Evolutionary conservation across 202 grass and related monocot genomes (phyloP), one percentile per base, ranked within the genome.

Genomic region (Hordeum pubiflorum): DNA sequence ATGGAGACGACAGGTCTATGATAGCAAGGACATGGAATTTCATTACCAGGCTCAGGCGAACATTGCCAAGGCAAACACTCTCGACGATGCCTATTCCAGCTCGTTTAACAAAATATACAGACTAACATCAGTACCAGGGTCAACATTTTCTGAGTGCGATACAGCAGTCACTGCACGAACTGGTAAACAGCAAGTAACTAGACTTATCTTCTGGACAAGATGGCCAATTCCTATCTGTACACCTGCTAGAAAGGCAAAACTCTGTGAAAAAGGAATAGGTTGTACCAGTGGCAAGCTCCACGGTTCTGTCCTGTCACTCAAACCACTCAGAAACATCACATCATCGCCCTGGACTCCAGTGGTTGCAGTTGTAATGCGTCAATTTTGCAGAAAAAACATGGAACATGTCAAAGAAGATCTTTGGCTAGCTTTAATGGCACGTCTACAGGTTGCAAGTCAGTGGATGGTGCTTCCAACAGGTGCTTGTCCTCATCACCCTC

Each of bases 341-440:
- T 57, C 56, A 82, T 68, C 69, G 31, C 37, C 71, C 24, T 57
- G 64, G 41, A 72, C 17, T 81, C 31, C 62, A 74, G 36, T 21
- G 14, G 24, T 70, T 56, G 78, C 48, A 74, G 32, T 79, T 64
- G 74, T 33, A 81, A 81, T 56, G 79, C 11, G 10, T 38, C 50
- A 72, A 46, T 65, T 84, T 60, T 29, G 27, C 72, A 38, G 43
- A 71, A 70, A 56, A 54, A 24, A 2, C 66, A 60, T 72, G 57
- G 58, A 72, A 71, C 68, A 22, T 59, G 75, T 88, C 82, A 93
- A 78, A 91, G 86, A 77, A 86, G 77, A 87, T 92, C 87, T 85
- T 89, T 94, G 2, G 89, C 84, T 85, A 94, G 63, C 40, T 81
- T 94, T 58, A 70, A 60, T 59, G 86, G 84, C 78, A 84, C 82